These are phyloP conservation scores for Russula abietina DNA, from an alignment of 768 basidiomycete genomes.

Conservation along the genomic window DNA sequence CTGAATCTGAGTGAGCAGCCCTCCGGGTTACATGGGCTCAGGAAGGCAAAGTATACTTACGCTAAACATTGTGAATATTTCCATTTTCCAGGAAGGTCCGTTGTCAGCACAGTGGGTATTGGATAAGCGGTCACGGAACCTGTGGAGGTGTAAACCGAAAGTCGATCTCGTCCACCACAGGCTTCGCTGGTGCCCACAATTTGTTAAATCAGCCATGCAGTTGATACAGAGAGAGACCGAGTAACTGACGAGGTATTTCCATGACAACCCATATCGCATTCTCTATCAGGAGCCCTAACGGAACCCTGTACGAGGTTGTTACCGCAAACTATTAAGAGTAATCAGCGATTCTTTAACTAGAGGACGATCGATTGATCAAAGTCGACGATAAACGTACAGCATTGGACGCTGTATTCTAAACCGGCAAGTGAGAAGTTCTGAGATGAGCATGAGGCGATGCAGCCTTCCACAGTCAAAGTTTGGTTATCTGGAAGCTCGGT, in stretches of 20 bases:
- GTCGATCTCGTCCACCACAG: constrained; percentile 67
- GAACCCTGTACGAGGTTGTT: constrained; percentile 59
- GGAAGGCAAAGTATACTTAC: constrained; percentile 34
- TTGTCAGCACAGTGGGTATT: constrained; percentile 51
- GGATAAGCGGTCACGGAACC: constrained; percentile 48
- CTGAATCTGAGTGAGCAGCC: constrained; percentile 31
- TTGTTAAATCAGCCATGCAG: constrained; percentile 2
- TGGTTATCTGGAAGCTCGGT: constrained; percentile 36
- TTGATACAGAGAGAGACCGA: neutral
- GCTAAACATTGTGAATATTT: constrained; percentile 59
- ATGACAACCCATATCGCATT: constrained; percentile 70
- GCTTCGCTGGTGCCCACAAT: constrained; percentile 42
- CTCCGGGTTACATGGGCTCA: neutral
- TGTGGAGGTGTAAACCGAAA: constrained; percentile 60
- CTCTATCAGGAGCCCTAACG: constrained; percentile 39
- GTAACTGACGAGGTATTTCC: constrained; percentile 56
- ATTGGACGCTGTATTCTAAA: constrained; percentile 53
- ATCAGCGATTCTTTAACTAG: neutral
- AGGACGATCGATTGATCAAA: neutral
- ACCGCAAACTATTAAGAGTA: constrained; percentile 53
- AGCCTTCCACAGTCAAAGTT: constrained; percentile 52
- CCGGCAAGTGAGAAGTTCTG: constrained; percentile 63
- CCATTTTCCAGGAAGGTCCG: constrained; percentile 58
- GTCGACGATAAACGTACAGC: constrained; percentile 36
- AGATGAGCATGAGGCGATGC: constrained; percentile 51